Evolutionary conservation across 164 flowering plant species (phyloP), one percentile per base, ranked within the genome.

Genomic region (Annona cherimola): DNA sequence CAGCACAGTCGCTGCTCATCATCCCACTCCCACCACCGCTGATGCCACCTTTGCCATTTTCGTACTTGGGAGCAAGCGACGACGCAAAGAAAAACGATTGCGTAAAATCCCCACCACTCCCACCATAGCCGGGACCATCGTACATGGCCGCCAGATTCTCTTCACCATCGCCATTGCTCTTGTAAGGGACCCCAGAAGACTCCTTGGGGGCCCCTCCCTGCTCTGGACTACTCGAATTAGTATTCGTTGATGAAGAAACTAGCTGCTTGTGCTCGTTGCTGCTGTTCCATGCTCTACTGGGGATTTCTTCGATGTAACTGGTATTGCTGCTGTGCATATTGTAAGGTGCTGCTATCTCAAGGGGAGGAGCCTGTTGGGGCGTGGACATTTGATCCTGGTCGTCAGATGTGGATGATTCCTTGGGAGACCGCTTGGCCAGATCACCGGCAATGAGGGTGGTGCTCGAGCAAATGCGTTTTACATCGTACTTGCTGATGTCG

Each of bases 381-480:
- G 1, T 81, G 76, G 5, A 81, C 73, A 3, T 75, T 26, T 82
- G 74, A 45, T 75, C 75, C 63, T 73, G 70, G 39, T 82, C 86
- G 74, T 79, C 82, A 1, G 74, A 8, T 12, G 67, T 2, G 0
- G 81, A 72, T 9, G 84, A 54, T 12, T 86, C 89, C 55, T 76
- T 87, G 3, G 86, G 80, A 0, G 95, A 81, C 0, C 87, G 86
- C 65, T 89, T 91, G 2, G 92, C 92, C 1, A 84, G 86, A 26
- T 87, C 94, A 1, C 90, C 73, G 0, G 80, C 90, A 5, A 89
- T 83, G 2, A 91, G 87, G 5, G 88, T 86, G 8, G 88, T 83
- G 79, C 94, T 91, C 0, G 90, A 86, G 77, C 93, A 87, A 14
- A 91, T 91, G 67, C 93, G 81, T 80, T 88, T 88, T 41, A 91